Percentiles rank a stretch among this genome's conserved stretches.
Evolutionary conservation across 805 yeast species (phyloP).

Genomic region (Nakazawaea holstii): DNA sequence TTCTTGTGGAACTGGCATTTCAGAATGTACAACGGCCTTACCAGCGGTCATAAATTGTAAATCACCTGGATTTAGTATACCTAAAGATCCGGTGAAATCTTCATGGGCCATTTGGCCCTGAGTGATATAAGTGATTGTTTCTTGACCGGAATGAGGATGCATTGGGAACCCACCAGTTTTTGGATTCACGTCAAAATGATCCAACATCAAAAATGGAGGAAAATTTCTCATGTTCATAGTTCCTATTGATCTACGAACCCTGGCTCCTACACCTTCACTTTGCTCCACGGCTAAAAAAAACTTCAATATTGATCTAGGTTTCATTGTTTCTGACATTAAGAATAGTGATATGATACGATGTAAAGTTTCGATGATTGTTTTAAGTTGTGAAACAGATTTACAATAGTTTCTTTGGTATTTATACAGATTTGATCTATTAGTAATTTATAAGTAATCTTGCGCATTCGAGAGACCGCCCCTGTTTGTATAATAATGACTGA

Average conservation of each 20-base stretch:
- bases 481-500: background rate
- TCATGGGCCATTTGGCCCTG: slow-evolving; percentile 73
- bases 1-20: slow-evolving; percentile 62
- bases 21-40: slow-evolving; percentile 78
- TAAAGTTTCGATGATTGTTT: background rate
- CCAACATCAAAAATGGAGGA: slow-evolving; percentile 77
- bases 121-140: slow-evolving; percentile 65
- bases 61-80: slow-evolving; percentile 75
- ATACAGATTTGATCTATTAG: background rate
- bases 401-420: too few relatives aligned
- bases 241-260: slow-evolving; percentile 79
- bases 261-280: slow-evolving; percentile 86
- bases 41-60: slow-evolving; percentile 95
- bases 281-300: slow-evolving; percentile 59
- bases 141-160: slow-evolving; percentile 81
- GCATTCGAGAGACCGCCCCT: background rate
- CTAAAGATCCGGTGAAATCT: slow-evolving; percentile 83
- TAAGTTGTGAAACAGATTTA: background rate
- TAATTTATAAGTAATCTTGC: slow-evolving; percentile 9
- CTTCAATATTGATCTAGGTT: slow-evolving; percentile 42
- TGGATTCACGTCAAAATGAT: slow-evolving; percentile 62
- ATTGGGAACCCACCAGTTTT: slow-evolving; percentile 76
- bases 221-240: slow-evolving; percentile 62
- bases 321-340: slow-evolving; percentile 5
- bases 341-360: too few relatives aligned